Conservation (phyloP, 768 basidiomycete species). For the Suillus placidus region DNA sequence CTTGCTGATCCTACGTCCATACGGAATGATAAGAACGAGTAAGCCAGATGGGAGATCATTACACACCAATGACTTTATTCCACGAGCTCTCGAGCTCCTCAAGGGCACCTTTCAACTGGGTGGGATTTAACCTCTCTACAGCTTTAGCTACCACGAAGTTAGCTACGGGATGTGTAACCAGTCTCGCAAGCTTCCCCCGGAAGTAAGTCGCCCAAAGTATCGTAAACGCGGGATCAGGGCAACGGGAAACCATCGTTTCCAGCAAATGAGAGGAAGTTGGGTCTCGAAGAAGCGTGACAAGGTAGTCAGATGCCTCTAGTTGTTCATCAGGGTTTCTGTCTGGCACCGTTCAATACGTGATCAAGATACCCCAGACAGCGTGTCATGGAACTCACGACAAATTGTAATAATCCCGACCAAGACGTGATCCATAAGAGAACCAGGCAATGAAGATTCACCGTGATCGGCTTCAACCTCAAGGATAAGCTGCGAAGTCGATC, state of each 20-base stretch:
- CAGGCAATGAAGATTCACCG: conserved; percentile 55
- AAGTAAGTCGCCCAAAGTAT: conserved; percentile 82
- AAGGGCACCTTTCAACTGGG: conserved; percentile 57
- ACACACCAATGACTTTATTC: conserved; percentile 71
- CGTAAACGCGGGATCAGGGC: conserved; percentile 62
- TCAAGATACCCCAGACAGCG: conserved; percentile 1
- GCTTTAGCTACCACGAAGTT: conserved; percentile 92
- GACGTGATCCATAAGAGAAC: conserved; percentile 81
- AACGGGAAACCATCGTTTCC: conserved; percentile 73
- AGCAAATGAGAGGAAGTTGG: conserved; percentile 87
- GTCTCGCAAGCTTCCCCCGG: conserved; percentile 64
- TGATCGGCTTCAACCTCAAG: conserved; percentile 81
- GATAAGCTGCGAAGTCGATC: conserved; percentile 57
- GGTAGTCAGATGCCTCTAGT: conserved; percentile 70
- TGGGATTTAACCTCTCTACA: conserved; percentile 58
- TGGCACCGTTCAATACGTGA: conserved; percentile 24
- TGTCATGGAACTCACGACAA: conserved; percentile 49
- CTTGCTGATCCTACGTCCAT: conserved; percentile 59
- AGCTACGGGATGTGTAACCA: conserved; percentile 86
- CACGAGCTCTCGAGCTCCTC: conserved; percentile 62
- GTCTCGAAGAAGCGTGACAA: conserved; percentile 81
- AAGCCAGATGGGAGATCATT: not conserved
- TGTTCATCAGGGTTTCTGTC: conserved; percentile 39
- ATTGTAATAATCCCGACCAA: conserved; percentile 74
- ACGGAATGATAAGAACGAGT: not conserved